phyloP scores from a whole-genome alignment of 768 basidiomycete species.

The Sporobolomyces roseus region DNA sequence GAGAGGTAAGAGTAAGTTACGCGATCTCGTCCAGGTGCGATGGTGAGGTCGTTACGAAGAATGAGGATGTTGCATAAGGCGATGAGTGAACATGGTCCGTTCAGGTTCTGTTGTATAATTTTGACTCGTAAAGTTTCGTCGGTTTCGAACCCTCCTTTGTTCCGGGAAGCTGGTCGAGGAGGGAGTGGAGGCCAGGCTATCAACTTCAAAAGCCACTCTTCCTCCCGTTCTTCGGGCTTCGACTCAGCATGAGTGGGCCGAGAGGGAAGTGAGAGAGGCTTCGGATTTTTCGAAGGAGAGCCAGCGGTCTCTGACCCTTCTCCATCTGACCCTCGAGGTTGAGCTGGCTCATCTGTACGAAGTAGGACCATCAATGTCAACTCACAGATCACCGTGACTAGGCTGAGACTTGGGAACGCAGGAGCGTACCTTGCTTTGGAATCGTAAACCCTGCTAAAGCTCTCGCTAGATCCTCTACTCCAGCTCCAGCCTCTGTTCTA shows the following conservation, averaged over 20 bases:
- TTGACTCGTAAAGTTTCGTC: constrained; percentile 12
- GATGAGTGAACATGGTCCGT: constrained; percentile 83
- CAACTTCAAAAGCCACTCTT: constrained; percentile 31
- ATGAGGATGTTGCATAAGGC: constrained; percentile 85
- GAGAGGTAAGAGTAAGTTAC: constrained; percentile 83
- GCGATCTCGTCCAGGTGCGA: constrained; percentile 49
- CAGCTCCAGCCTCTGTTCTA: neutral
- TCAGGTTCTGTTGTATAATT: constrained; percentile 41
- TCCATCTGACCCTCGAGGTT: no score
- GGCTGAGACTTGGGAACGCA: no score
- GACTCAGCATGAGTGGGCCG: neutral
- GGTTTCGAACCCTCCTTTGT: neutral
- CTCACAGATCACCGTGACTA: no score
- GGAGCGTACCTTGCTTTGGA: no score
- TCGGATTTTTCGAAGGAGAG: no score
- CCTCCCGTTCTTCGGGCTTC: constrained; percentile 7
- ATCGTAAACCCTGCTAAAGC: neutral
- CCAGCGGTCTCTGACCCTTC: no score
- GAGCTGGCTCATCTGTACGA: no score
- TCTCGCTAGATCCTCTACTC: neutral
- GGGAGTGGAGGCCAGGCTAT: constrained; percentile 34
- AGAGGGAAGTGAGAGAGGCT: no score
- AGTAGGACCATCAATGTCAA: no score
- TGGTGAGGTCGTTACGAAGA: constrained; percentile 72
- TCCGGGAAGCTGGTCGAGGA: constrained; percentile 8